Evolutionary conservation across 2,329 filamentous ascomycete genomes (phyloP).

Genomic region (Westerdykella sp.): DNA sequence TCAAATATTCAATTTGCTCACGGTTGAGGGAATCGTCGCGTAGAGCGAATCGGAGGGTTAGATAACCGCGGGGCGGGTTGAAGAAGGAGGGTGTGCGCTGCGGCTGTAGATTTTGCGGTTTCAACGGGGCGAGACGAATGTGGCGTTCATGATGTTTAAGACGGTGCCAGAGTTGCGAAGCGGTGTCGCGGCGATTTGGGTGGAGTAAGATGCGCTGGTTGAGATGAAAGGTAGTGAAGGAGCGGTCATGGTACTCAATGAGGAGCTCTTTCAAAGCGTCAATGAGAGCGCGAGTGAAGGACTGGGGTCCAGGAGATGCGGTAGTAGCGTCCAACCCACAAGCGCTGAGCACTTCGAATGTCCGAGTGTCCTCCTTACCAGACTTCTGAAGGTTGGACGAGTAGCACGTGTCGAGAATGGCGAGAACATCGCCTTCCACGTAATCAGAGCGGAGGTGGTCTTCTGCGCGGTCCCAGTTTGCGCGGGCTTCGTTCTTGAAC

Average conservation of each 20-base stretch:
- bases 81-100: slow-evolving; percentile 4
- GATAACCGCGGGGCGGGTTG: slow-evolving; percentile 16
- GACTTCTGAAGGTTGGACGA: slow-evolving; percentile 31
- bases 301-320: slow-evolving; percentile 21
- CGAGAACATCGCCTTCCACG: slow-evolving; percentile 31
- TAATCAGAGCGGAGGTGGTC: slow-evolving; percentile 20
- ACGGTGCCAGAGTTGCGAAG: slow-evolving; percentile 24
- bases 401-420: slow-evolving; percentile 37
- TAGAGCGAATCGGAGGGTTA: slow-evolving; percentile 30
- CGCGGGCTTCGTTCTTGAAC: slow-evolving; percentile 20
- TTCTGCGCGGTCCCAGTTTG: slow-evolving; percentile 33
- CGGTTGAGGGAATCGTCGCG: slow-evolving; percentile 18
- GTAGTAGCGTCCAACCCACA: slow-evolving; percentile 24
- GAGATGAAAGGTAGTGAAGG: slow-evolving; percentile 27
- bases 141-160: slow-evolving; percentile 20
- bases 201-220: slow-evolving; percentile 23
- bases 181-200: slow-evolving; percentile 18
- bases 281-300: slow-evolving; percentile 33
- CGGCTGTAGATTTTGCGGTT: slow-evolving; percentile 4
- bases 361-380: slow-evolving; percentile 15
- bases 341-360: slow-evolving; percentile 31
- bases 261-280: slow-evolving; percentile 22
- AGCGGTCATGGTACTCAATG: slow-evolving; percentile 13
- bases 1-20: slow-evolving; percentile 27
- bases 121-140: slow-evolving; percentile 28